Evolutionary conservation across 805 yeast genomes (phyloP).

Genomic region (Wickerhamomyces strasburgensis): DNA sequence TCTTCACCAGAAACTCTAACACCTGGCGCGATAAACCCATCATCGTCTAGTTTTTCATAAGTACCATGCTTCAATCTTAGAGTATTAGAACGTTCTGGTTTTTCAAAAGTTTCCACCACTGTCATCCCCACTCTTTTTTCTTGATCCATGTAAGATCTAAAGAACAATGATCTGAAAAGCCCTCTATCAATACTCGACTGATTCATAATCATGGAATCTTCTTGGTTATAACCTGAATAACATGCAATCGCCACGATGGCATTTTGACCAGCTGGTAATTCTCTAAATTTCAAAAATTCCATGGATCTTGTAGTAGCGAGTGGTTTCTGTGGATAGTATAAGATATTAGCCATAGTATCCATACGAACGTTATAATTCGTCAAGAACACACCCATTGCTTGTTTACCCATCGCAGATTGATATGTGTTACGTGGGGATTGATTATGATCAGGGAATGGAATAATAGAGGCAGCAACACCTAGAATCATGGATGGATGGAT

Average conservation of each 20-base stretch:
- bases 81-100: slow-evolving; percentile 92
- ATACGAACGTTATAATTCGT: slow-evolving; percentile 94
- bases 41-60: slow-evolving; percentile 96
- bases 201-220: slow-evolving; percentile 99
- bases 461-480: slow-evolving; percentile 97
- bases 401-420: slow-evolving; percentile 97
- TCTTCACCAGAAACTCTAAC: slow-evolving; percentile 98
- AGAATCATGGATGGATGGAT: slow-evolving; percentile 98
- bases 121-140: slow-evolving; percentile 98
- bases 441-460: slow-evolving; percentile 99
- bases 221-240: slow-evolving; percentile 98
- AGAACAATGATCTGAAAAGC: slow-evolving; percentile 89
- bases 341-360: slow-evolving; percentile 99
- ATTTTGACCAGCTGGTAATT: slow-evolving; percentile 97
- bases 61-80: slow-evolving; percentile 96
- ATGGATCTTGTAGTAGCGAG: slow-evolving; percentile 96
- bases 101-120: slow-evolving; percentile 95
- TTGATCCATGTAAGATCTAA: slow-evolving; percentile 97
- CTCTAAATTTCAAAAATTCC: slow-evolving; percentile 97
- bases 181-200: slow-evolving; percentile 97
- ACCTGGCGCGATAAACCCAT: slow-evolving; percentile 97
- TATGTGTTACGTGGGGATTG: slow-evolving; percentile 91
- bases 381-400: slow-evolving; percentile 98
- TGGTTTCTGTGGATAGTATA: slow-evolving; percentile 97
- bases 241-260: slow-evolving; percentile 98